These are phyloP conservation scores for Diaporthe capsici DNA, from an alignment of 2,329 filamentous ascomycete species.

Conservation along the genomic window DNA sequence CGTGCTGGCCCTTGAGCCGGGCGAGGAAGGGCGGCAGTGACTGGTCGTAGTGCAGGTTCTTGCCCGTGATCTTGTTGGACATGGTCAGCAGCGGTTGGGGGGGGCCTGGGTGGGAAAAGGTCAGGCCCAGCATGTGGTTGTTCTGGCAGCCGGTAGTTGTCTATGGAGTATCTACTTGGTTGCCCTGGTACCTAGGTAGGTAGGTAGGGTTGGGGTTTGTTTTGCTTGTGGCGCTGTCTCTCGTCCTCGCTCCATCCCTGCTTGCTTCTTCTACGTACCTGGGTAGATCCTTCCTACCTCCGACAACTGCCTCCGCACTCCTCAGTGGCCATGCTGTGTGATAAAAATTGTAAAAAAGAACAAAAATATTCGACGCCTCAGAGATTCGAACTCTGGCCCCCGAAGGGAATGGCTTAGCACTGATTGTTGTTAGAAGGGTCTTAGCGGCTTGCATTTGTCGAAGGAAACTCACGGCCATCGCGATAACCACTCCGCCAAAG, in stretches of 20 bases:
- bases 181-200: neutral
- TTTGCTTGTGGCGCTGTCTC: neutral
- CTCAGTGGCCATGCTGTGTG: no score
- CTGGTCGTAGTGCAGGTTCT: conserved; percentile 77
- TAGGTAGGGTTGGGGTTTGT: conserved; percentile 10
- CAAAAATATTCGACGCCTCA: conserved; percentile 9
- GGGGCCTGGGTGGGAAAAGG: neutral
- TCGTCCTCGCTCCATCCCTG: neutral
- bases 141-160: neutral
- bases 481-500: conserved; percentile 31
- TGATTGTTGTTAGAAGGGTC: neutral
- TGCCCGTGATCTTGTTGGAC: conserved; percentile 76
- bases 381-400: conserved; percentile 26
- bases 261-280: neutral
- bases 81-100: conserved; percentile 50
- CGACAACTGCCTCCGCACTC: no score
- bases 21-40: conserved; percentile 73
- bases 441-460: neutral
- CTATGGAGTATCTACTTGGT: neutral
- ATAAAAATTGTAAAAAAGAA: no score
- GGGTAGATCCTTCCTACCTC: neutral
- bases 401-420: conserved; percentile 30
- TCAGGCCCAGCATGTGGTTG: neutral
- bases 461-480: conserved; percentile 10
- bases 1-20: conserved; percentile 66